Evolutionary conservation across 345 rosid genomes (phyloP), one percentile per base, ranked within the genome.

Genomic region (Kernera saxatilis): DNA sequence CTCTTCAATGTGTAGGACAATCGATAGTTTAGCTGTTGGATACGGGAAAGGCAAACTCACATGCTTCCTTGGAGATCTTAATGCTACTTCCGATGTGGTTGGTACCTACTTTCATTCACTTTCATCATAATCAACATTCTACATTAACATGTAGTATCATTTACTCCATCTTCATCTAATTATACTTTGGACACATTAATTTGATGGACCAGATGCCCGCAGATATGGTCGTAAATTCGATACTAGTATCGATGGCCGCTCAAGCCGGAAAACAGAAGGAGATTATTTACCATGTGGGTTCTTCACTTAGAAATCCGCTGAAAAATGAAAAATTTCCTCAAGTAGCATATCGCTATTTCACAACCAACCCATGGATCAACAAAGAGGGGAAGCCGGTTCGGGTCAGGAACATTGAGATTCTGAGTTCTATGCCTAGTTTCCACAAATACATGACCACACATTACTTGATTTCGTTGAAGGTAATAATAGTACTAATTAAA

Each of bases 181-280:
- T 4, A 23, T 43, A 10, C 0, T 14, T 36, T 66, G 22, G 46
- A 17, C 8, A 10, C 6, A 8, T 33, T 5, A 29, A 29, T 29
- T 39, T 3, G 11, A 66, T 56, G 43, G 13, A 39, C 30, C 66
- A 92, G 92, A 80, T 92, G 30, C 98, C 97, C 0, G 96, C 91
- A 0, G 98, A 92, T 51, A 86, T 92, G 94, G 96, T 92, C 60
- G 94, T 89, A 79, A 92, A 88, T 55, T 78, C 84, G 5, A 84
- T 83, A 3, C 37, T 92, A 15, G 85, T 83, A 19, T 84, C 91
- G 2, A 83, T 85, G 81, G 82, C 77, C 1, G 88, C 83, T 25
- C 82, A 83, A 25, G 82, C 82, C 8, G 55, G 71, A 14, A 76
- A 71, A 23, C 68, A 63, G 0, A 18, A 69, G 1, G 74, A 73